Evolutionary conservation across 352 stramenopile genomes (phyloP), one percentile per base, ranked within the genome.

Genomic region (Phytophthora aleatoria): DNA sequence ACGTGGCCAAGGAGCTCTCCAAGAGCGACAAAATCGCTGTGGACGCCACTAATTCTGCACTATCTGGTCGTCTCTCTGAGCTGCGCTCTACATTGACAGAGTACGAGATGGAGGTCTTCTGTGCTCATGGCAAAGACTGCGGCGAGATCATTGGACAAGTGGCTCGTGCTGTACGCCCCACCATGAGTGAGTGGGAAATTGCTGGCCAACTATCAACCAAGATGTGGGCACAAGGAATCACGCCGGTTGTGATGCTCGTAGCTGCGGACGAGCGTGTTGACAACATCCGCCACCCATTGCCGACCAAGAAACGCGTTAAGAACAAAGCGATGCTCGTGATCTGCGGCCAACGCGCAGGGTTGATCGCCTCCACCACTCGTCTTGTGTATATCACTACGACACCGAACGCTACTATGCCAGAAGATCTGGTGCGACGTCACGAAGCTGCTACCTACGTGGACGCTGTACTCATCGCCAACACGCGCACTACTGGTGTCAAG

Each of bases 271-370:
- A 92, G 53, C 83, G 83, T 10, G 57, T 83, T 12, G 83, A 92
- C 54, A 69, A 59, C 39, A 90, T 87, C 38, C 81, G 83, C 33
- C 83, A 92, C 58, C 81, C 81, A 20, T 62, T 92, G 30, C 83
- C 83, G 26, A 92, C 83, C 1, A 81, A 76, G 20, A 92, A 92
- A 54, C 71, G 71, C 28, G 71, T 89, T 7, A 85, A 86, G 56
- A 76, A 89, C 64, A 92, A 92, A 62, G 79, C 69, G 20, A 90
- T 92, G 83, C 69, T 92, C 30, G 83, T 90, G 57, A 81, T 92
- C 45, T 92, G 83, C 35, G 83, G 83, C 15, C 81, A 82, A 11
- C 81, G 79, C 10, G 79, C 79, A 1, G 83, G 83, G 2, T 69
- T 92, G 20, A 83, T 92, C 41, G 57, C 74, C 30, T 90, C 81